Percentiles rank a stretch among this genome's conserved stretches.
Evolutionary conservation across 805 yeast genomes (phyloP).

Genomic region (Starmerella khaoyaiensis): DNA sequence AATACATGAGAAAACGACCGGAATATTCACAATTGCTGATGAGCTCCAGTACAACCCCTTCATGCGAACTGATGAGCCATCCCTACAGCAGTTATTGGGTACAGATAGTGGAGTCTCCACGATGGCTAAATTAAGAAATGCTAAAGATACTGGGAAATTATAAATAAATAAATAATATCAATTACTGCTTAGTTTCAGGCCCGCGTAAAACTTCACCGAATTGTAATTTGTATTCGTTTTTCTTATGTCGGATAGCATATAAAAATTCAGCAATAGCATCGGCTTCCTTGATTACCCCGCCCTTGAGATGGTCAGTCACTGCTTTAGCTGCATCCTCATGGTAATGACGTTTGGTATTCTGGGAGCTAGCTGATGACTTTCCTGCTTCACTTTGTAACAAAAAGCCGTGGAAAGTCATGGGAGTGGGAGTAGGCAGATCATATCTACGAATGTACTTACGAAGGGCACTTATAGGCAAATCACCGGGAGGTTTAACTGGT

Average conservation of each 20-base stretch:
- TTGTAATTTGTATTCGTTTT: slow-evolving; percentile 27
- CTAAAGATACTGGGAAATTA: slow-evolving; percentile 45
- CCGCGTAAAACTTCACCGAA: too few species aligned
- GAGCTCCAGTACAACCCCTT: slow-evolving; percentile 79
- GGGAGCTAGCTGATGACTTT: slow-evolving; percentile 42
- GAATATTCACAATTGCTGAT: slow-evolving; percentile 69
- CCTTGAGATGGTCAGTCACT: slow-evolving; percentile 55
- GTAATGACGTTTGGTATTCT: slow-evolving; percentile 34
- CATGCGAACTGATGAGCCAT: slow-evolving; percentile 60
- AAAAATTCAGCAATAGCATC: slow-evolving; percentile 81
- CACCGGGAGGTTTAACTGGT: slow-evolving; percentile 10
- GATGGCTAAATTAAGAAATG: slow-evolving; percentile 58
- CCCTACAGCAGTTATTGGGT: slow-evolving; percentile 48
- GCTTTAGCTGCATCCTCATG: slow-evolving; percentile 48
- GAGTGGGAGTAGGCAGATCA: slow-evolving; percentile 42
- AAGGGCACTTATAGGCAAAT: slow-evolving; percentile 48
- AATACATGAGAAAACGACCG: slow-evolving; percentile 64
- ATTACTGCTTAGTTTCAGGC: too few species aligned
- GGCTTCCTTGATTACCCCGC: slow-evolving; percentile 54
- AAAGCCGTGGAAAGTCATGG: slow-evolving; percentile 56
- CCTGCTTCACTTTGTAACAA: slow-evolving; percentile 63
- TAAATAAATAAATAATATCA: too few species aligned
- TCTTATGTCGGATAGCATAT: slow-evolving; percentile 68
- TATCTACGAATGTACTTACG: slow-evolving; percentile 56
- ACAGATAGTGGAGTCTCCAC: slow-evolving; percentile 38